phyloP scores from a whole-genome alignment of 805 yeast species.

The Pichia scutulata region DNA sequence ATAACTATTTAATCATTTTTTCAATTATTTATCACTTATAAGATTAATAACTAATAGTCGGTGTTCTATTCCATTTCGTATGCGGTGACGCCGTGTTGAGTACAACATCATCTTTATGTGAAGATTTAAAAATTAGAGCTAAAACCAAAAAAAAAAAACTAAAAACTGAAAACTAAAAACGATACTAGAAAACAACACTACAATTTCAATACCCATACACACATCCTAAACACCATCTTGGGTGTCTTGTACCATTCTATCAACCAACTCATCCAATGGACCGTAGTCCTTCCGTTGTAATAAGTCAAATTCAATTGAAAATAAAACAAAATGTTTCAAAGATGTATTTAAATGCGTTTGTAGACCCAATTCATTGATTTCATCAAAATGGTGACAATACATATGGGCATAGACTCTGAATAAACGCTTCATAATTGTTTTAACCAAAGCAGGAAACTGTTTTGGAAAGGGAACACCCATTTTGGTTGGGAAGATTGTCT shows the following conservation, averaged over 20 bases:
- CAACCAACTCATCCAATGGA: constrained; percentile 80
- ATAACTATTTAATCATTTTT: too few relatives aligned
- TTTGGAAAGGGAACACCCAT: constrained; percentile 89
- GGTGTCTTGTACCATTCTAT: constrained; percentile 46
- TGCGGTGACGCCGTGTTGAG: not conserved
- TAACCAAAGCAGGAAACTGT: constrained; percentile 69
- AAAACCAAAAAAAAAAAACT: not conserved
- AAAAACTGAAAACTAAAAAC: not conserved
- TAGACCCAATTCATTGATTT: constrained; percentile 82
- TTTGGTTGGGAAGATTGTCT: constrained; percentile 80
- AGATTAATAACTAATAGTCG: too few relatives aligned
- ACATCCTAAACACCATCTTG: not conserved
- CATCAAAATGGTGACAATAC: constrained; percentile 96
- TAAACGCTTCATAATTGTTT: constrained; percentile 82
- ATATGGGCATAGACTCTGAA: constrained; percentile 96
- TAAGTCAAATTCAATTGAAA: constrained; percentile 75
- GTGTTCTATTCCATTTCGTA: not conserved
- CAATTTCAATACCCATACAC: not conserved
- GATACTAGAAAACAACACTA: not conserved
- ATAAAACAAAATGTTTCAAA: constrained; percentile 86
- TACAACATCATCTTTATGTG: too few relatives aligned
- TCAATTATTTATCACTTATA: too few relatives aligned
- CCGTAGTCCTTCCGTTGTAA: constrained; percentile 80
- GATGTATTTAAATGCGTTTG: constrained; percentile 92
- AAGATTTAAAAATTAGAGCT: not conserved